A percentile compares a stretch with the other conserved stretches of the same genome.
phyloP scores from a whole-genome alignment of 805 yeast genomes.

The Yarrowia divulgata region DNA sequence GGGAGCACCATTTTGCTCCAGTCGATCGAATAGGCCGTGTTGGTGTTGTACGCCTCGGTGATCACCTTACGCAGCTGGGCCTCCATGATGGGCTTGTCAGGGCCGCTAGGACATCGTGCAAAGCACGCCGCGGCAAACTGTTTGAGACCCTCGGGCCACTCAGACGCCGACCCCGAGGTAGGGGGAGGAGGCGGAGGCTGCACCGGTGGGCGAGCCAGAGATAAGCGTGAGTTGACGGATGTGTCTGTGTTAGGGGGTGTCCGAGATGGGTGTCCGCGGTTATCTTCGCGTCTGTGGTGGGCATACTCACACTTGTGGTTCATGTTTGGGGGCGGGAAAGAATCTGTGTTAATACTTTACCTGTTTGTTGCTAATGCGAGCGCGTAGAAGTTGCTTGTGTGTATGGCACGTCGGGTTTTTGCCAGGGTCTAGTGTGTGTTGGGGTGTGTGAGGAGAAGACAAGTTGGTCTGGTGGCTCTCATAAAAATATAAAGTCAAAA shows the following conservation, averaged over 20 bases:
- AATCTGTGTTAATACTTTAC: slow-evolving; percentile 38
- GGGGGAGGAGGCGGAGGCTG: slow-evolving; percentile 39
- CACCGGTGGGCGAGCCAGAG: slow-evolving; percentile 22
- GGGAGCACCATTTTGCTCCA: slow-evolving; percentile 65
- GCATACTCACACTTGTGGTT: slow-evolving; percentile 30
- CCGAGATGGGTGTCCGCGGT: neutral
- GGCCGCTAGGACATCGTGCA: slow-evolving; percentile 45
- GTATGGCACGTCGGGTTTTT: neutral
- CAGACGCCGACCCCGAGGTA: slow-evolving; percentile 16
- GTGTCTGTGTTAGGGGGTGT: slow-evolving; percentile 20
- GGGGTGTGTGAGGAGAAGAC: slow-evolving; percentile 10
- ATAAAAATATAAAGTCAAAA: neutral
- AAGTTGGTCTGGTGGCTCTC: neutral
- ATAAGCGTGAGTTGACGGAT: slow-evolving; percentile 22
- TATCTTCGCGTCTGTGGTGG: neutral
- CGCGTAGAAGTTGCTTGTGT: neutral
- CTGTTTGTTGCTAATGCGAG: slow-evolving; percentile 5
- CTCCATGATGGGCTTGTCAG: slow-evolving; percentile 56
- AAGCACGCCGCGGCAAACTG: slow-evolving; percentile 60
- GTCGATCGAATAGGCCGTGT: slow-evolving; percentile 57
- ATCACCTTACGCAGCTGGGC: slow-evolving; percentile 59
- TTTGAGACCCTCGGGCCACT: slow-evolving; percentile 65
- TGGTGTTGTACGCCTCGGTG: slow-evolving; percentile 56
- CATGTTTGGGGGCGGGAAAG: neutral
- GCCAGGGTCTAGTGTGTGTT: neutral